A percentile compares a stretch with the other conserved stretches of the same genome.
Evolutionary conservation across 345 rosid species (phyloP).

Genomic region (Melastoma malabathricum): DNA sequence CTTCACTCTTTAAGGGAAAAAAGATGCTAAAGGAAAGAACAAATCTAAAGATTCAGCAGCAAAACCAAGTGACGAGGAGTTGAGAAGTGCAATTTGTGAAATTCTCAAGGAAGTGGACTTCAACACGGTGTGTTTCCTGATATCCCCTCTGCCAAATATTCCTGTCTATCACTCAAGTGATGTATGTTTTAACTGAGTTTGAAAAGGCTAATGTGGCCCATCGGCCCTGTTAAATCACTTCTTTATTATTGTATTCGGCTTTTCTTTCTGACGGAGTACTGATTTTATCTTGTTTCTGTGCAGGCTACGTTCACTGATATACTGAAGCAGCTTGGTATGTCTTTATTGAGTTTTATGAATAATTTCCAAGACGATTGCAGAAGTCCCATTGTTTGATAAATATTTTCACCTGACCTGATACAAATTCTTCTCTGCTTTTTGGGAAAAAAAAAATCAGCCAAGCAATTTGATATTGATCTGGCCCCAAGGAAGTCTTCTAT

Average conservation of each 20-base stretch:
- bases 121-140: slow-evolving; percentile 43
- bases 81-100: slow-evolving; percentile 56
- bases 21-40: slow-evolving; percentile 42
- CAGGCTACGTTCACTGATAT: slow-evolving; percentile 97
- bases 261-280: no score
- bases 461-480: slow-evolving; percentile 30
- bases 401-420: not conserved
- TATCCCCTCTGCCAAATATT: not conserved
- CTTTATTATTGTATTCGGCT: no score
- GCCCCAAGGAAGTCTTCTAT: slow-evolving; percentile 50
- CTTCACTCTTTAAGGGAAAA: slow-evolving; percentile 28
- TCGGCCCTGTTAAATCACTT: no score
- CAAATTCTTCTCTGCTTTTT: not conserved
- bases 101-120: slow-evolving; percentile 81
- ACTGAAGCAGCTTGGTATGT: slow-evolving; percentile 66
- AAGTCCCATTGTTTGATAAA: no score
- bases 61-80: slow-evolving; percentile 41
- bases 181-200: no score
- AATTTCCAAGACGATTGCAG: not conserved
- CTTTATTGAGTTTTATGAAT: not conserved
- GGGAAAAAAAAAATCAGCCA: slow-evolving; percentile 20
- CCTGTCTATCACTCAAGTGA: no score
- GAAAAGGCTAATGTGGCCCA: no score
- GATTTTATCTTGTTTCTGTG: slow-evolving; percentile 12
- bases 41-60: slow-evolving; percentile 30